Base-by-base conservation (phyloP, 768 basidiomycete species). In the Termitomyces sp. region DNA sequence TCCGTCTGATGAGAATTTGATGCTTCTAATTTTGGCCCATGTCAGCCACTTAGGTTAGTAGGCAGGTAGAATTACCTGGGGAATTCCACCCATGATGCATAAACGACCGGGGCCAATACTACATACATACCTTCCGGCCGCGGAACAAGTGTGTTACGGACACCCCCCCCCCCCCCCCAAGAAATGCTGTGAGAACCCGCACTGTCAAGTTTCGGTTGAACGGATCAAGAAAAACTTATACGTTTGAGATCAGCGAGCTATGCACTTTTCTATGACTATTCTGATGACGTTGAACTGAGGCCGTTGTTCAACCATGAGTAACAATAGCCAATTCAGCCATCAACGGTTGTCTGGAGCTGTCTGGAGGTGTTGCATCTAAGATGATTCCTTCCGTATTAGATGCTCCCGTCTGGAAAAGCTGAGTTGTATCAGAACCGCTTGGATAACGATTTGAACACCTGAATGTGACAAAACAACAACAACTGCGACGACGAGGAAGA, bases 31-130 rank as follows among this genome's bases (percentile, higher is more conserved):
- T 54, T 36, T 37, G n/a, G 16, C 6, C 36, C 12, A 47, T 41
- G 59, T 60, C 59, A 60, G 59, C 59, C 59, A 44, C 51, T 34
- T 24, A 8, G 29, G 29, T 29, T 29, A 29, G 29, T 29, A 29
- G 29, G 29, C 29, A 29, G 29, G 29, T 29, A 29, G 29, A 29
- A 29, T 29, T 29, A 29, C 29, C 29, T 29, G 29, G 29, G 6
- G 6, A 29, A 6, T 3, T 29, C 29, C 29, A 29, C 29, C n/a
- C n/a, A n/a, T n/a, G n/a, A n/a, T n/a, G 29, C 29, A 29, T 29
- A 6, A 29, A 29, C 29, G 29, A n/a, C 6, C 29, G 29, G 6
- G 29, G 3, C 6, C 6, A 3, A 6, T 29, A 29, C 29, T 29
- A 29, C 29, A 3, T 29, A 3, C 3, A 29, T 29, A n/a, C n/a